Percentiles rank a stretch among this genome's conserved stretches.
These are phyloP conservation scores for Sophora flavescens DNA, from an alignment of 306 rosid genomes.

Conservation along the genomic window DNA sequence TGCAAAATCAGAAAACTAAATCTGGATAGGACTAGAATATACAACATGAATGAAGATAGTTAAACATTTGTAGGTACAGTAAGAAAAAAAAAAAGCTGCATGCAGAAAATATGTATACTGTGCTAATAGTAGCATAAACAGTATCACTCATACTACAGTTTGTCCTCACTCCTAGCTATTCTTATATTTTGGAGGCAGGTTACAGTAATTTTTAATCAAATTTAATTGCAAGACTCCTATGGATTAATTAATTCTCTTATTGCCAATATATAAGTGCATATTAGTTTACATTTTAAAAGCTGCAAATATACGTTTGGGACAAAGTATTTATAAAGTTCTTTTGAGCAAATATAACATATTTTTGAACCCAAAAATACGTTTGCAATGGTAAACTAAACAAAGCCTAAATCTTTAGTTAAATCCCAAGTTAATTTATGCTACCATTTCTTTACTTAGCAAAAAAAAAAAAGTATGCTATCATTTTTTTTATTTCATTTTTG, in stretches of 20 bases:
- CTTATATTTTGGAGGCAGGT: background rate
- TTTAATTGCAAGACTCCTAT: background rate
- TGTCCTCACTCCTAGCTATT: too few species aligned
- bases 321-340: too few species aligned
- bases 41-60: background rate
- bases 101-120: background rate
- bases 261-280: too few species aligned
- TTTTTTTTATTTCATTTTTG: background rate
- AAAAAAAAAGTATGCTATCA: too few species aligned
- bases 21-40: background rate
- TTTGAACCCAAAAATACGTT: too few species aligned
- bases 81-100: background rate
- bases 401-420: background rate
- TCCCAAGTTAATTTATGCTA: too few species aligned
- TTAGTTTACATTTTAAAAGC: too few species aligned
- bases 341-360: too few species aligned
- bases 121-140: background rate
- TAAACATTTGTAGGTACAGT: background rate
- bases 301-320: too few species aligned
- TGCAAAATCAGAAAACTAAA: background rate
- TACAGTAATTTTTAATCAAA: slow-evolving; percentile 1
- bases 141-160: background rate
- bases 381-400: too few species aligned
- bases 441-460: background rate
- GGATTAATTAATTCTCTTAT: background rate